Evolutionary conservation across 1,139 yeast genomes (phyloP).

Genomic region (Sugiyamaella castrensis): DNA sequence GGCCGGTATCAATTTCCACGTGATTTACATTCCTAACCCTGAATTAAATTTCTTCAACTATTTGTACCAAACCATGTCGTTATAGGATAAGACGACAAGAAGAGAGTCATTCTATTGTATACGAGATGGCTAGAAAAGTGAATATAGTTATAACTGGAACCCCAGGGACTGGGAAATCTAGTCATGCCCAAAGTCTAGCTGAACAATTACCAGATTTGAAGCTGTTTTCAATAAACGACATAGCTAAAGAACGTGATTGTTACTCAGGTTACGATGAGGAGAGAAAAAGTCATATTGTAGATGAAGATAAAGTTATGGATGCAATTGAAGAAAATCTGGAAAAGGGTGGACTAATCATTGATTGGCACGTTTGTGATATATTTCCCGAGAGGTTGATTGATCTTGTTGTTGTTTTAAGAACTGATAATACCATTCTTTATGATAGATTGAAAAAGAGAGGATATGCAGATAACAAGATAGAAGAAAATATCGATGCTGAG

Average conservation of each 20-base stretch:
- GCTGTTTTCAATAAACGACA: slow-evolving; percentile 71
- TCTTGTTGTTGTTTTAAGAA: slow-evolving; percentile 80
- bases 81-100: too few relatives aligned
- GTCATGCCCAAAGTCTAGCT: slow-evolving; percentile 68
- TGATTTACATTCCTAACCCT: background rate
- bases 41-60: slow-evolving; percentile 9
- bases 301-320: slow-evolving; percentile 79
- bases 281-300: slow-evolving; percentile 83
- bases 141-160: slow-evolving; percentile 93
- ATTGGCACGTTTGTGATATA: slow-evolving; percentile 97
- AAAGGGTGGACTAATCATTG: slow-evolving; percentile 81
- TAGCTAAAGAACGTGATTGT: slow-evolving; percentile 74
- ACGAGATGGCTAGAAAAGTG: slow-evolving; percentile 16
- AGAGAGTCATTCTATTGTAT: background rate
- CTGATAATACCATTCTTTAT: slow-evolving; percentile 66
- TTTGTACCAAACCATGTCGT: too few relatives aligned
- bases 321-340: slow-evolving; percentile 73
- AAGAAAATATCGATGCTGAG: slow-evolving; percentile 93
- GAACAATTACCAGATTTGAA: slow-evolving; percentile 49
- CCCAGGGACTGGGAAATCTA: slow-evolving; percentile 95
- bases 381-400: slow-evolving; percentile 93
- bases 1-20: too few relatives aligned
- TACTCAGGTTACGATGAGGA: slow-evolving; percentile 83
- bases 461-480: slow-evolving; percentile 74
- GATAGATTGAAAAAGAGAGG: slow-evolving; percentile 69